Conservation (phyloP, 2,329 filamentous ascomycete genomes). For the Fusarium incarnatum region DNA sequence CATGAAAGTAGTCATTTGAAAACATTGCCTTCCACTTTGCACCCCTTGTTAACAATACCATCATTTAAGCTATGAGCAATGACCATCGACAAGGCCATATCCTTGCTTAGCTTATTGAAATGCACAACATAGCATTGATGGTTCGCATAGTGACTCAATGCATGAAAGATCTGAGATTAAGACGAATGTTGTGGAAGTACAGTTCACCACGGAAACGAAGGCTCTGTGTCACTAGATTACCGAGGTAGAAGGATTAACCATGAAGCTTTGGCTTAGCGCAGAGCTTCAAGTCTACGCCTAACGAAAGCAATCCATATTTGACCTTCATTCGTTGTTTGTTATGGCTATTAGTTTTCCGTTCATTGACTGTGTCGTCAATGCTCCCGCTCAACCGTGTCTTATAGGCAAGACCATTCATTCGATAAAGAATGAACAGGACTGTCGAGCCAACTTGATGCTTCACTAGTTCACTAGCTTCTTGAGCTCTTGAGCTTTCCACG, state of each 20-base stretch:
- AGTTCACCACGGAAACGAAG: background rate
- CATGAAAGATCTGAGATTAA: background rate
- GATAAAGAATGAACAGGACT: background rate
- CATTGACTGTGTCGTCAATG: background rate
- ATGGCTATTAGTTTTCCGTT: background rate
- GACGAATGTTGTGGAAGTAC: background rate
- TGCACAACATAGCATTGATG: background rate
- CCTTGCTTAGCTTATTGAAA: background rate
- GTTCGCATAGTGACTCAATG: background rate
- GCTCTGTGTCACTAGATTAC: background rate
- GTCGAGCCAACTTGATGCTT: background rate
- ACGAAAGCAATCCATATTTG: background rate
- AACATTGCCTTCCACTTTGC: background rate
- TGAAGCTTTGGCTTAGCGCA: background rate
- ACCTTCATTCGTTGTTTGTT: background rate
- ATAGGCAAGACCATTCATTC: background rate
- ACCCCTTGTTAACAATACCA: background rate
- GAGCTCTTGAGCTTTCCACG: background rate
- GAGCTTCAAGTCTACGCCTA: background rate
- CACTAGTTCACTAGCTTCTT: background rate
- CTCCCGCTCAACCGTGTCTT: background rate
- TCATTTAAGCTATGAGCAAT: background rate
- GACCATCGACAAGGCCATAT: background rate
- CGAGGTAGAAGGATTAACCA: background rate
- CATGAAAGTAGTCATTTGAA: background rate